phyloP scores from a whole-genome alignment of 805 yeast species.

The Sugiyamaella mastotermitis region DNA sequence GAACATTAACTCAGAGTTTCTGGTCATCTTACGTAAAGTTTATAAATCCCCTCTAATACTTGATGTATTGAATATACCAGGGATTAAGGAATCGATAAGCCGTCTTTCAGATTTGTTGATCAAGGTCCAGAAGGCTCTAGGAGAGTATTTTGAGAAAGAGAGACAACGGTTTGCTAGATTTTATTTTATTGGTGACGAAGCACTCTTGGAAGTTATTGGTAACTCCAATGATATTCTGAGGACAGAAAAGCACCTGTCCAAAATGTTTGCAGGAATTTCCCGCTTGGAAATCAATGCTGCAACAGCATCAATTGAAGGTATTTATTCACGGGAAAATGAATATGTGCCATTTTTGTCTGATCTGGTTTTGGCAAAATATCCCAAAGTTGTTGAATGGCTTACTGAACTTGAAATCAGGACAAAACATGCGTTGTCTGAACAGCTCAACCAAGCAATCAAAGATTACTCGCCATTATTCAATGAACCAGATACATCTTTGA shows the following conservation, averaged over 20 bases:
- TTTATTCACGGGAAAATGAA: slow-evolving; percentile 67
- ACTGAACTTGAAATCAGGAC: slow-evolving; percentile 49
- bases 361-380: slow-evolving; percentile 38
- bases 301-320: slow-evolving; percentile 35
- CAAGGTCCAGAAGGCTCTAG: slow-evolving; percentile 57
- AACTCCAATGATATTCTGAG: slow-evolving; percentile 41
- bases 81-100: slow-evolving; percentile 41
- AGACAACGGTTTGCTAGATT: slow-evolving; percentile 73
- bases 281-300: slow-evolving; percentile 35
- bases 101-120: slow-evolving; percentile 50
- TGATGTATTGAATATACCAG: slow-evolving; percentile 49
- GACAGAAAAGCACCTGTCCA: slow-evolving; percentile 55
- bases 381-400: slow-evolving; percentile 58
- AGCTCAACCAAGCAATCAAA: slow-evolving; percentile 30
- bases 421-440: slow-evolving; percentile 40
- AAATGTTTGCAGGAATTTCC: slow-evolving; percentile 65
- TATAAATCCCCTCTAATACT: slow-evolving; percentile 45
- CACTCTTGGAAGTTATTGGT: slow-evolving; percentile 77
- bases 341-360: slow-evolving; percentile 32
- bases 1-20: slow-evolving; percentile 56
- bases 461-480: slow-evolving; percentile 18
- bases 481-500: slow-evolving; percentile 7
- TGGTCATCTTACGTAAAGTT: slow-evolving; percentile 43
- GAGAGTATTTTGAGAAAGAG: slow-evolving; percentile 75
- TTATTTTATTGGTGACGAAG: slow-evolving; percentile 87